Conservation (phyloP, 2,329 filamentous ascomycete species). For the Arachnomyces sp. region DNA sequence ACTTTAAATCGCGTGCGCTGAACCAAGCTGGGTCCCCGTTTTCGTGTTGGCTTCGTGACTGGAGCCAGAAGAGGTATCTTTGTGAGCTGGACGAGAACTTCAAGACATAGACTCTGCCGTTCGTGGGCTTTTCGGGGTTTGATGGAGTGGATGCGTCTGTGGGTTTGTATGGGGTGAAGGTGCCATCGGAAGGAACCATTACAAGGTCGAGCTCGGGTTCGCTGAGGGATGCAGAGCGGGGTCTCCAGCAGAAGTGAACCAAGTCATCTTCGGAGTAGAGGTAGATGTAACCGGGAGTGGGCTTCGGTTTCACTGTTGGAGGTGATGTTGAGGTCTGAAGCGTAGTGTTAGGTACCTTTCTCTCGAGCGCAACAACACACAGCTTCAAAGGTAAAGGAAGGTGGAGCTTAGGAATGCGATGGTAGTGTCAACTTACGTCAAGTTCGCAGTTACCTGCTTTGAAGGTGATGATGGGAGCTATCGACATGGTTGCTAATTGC, state of each 20-base stretch:
- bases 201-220: slow-evolving; percentile 79
- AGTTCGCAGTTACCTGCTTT: slow-evolving; percentile 86
- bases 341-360: no score
- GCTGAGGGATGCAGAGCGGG: slow-evolving; percentile 60
- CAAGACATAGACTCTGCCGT: slow-evolving; percentile 85
- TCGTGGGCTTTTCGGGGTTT: slow-evolving; percentile 57
- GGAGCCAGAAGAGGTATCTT: slow-evolving; percentile 91
- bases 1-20: slow-evolving; percentile 75
- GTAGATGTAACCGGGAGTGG: slow-evolving; percentile 78
- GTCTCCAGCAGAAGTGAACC: slow-evolving; percentile 94
- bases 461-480: slow-evolving; percentile 83
- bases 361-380: no score
- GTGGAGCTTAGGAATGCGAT: slow-evolving; percentile 1
- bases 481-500: slow-evolving; percentile 55
- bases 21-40: slow-evolving; percentile 66
- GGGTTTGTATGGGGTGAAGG: slow-evolving; percentile 71
- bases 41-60: slow-evolving; percentile 74
- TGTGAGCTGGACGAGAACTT: slow-evolving; percentile 91
- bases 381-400: not conserved
- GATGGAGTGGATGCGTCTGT: slow-evolving; percentile 48
- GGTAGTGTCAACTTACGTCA: slow-evolving; percentile 53
- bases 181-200: slow-evolving; percentile 85
- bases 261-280: slow-evolving; percentile 91
- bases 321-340: slow-evolving; percentile 43
- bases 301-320: slow-evolving; percentile 63